Base-by-base conservation (phyloP, 2,329 filamentous ascomycete species). In the Periconia digitata region DNA sequence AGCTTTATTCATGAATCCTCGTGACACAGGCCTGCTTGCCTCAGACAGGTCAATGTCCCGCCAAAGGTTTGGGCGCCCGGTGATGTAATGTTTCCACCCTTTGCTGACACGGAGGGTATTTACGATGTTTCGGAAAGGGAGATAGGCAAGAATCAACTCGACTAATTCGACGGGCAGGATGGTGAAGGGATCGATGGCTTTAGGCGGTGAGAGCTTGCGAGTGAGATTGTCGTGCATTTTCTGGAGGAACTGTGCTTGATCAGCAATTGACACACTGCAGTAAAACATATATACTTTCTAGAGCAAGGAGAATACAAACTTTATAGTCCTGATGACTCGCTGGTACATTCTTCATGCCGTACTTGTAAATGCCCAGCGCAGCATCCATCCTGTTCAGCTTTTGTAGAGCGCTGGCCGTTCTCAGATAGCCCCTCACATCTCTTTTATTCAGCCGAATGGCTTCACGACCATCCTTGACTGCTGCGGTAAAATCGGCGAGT, bases 361-460 rank as follows among this genome's bases (percentile, higher is more conserved):
- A 79, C 21, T 76, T 73, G 64, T 84, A 85, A 20, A 84, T 76
- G 10, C 77, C 74, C 12, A 81, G 58, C 6, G 83, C 83, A 20
- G 75, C 76, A n/a, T 76, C 73, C 2, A 70, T 63, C 58, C 80
- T 82, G 10, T 74, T 72, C 67, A 79, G 76, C 49, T 74, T 75
- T 42, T 73, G 62, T 12, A 79, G 62, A 7, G 76, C 57, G 47
- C 77, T 78, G 2, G 76, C 81, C 21, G 78, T 79, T 44, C 81
- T 78, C 22, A 85, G 62, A 60, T 85, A 85, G 8, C 82, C 82
- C 49, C 76, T 76, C n/a, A 78, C 73, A 64, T 83, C 77, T 18
- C 72, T 70, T 46, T 74, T 75, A 40, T 77, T 67, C 15, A 72
- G 54, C 46, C 76, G 76, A 46, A 85, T 82, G 72, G 83, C 82